Evolutionary conservation across 176 grass and related monocot genomes (phyloP).

Genomic region (Triticum turgidum): DNA sequence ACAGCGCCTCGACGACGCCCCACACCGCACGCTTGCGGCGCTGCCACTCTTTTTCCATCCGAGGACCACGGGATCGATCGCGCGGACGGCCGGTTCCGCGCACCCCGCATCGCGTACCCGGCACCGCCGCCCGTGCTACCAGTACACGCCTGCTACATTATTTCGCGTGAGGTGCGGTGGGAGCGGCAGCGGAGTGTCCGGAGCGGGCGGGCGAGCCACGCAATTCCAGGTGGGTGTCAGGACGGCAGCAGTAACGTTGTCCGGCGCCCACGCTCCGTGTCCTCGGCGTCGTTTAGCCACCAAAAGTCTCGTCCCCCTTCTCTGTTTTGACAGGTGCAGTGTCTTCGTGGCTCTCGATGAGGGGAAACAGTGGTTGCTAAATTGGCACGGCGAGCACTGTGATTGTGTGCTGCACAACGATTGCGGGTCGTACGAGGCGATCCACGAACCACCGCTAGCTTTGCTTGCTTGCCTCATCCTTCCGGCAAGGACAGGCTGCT

Average conservation of each 20-base stretch:
- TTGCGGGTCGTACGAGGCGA: no score
- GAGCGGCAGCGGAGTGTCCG: background rate
- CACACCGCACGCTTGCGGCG: constrained; percentile 31
- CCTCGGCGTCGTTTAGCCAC: background rate
- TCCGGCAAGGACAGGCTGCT: no score
- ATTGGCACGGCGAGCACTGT: no score
- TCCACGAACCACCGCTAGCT: no score
- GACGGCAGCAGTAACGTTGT: constrained; percentile 8
- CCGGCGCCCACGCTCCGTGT: background rate
- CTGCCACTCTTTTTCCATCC: background rate
- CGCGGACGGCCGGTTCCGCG: background rate
- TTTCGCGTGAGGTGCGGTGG: background rate
- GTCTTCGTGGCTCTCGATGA: no score
- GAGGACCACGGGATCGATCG: constrained; percentile 22
- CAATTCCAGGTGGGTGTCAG: constrained; percentile 7
- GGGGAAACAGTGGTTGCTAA: no score
- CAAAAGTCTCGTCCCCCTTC: background rate
- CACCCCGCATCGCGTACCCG: constrained; percentile 9
- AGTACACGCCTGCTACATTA: no score
- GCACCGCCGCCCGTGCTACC: background rate
- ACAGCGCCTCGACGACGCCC: background rate
- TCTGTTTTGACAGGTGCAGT: no score
- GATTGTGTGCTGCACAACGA: no score
- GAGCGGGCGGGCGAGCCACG: background rate
- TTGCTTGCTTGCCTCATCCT: no score